phyloP scores from a whole-genome alignment of 176 grass and related monocot species.

The Luzula sylvatica region DNA sequence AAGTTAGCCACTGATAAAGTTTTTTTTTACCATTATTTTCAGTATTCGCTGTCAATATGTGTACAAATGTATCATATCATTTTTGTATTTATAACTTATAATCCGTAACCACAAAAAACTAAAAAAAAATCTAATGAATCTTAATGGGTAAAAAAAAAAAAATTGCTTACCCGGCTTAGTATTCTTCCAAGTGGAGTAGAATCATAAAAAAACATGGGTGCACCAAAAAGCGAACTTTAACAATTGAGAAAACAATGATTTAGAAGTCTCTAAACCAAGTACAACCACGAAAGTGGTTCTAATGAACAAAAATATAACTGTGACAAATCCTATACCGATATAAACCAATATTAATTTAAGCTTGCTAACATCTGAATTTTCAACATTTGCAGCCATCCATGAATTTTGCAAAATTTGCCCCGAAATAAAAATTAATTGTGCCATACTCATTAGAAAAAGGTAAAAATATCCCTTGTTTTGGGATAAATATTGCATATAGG shows the following conservation, averaged over 20 bases:
- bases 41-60: no score
- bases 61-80: no score
- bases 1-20: no score
- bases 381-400: slow-evolving; percentile 88
- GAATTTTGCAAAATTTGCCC: slow-evolving; percentile 92
- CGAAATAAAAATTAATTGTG: slow-evolving; percentile 46
- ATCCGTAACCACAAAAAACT: no score
- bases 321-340: slow-evolving; percentile 45
- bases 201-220: slow-evolving; percentile 90
- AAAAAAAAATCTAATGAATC: no score
- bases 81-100: no score
- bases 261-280: slow-evolving; percentile 72
- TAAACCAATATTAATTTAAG: slow-evolving; percentile 78
- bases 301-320: slow-evolving; percentile 50
- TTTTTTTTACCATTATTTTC: no score
- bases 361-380: slow-evolving; percentile 49
- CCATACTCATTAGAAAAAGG: slow-evolving; percentile 28
- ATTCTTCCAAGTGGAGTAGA: slow-evolving; percentile 86
- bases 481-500: slow-evolving; percentile 61
- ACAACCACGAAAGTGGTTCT: slow-evolving; percentile 41
- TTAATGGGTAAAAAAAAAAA: slow-evolving; percentile 11
- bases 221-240: slow-evolving; percentile 60
- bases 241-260: slow-evolving; percentile 76
- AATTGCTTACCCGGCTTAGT: slow-evolving; percentile 67
- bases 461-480: slow-evolving; percentile 82